phyloP scores from a whole-genome alignment of 2,329 filamentous ascomycete genomes.

The Plenodomus lindquistii region DNA sequence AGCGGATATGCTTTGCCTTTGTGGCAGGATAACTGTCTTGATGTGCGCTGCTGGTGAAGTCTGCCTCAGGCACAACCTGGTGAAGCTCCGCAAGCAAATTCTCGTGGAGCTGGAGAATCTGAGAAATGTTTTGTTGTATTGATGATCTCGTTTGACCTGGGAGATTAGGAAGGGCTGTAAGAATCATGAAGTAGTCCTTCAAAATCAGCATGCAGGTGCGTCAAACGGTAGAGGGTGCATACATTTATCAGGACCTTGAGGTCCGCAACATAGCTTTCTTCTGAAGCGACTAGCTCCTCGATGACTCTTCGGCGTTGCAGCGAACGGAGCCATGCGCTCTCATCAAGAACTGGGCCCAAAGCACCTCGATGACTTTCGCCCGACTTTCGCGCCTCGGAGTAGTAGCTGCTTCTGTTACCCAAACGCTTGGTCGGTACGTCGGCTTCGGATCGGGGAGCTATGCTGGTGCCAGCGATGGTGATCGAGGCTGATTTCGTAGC shows the following conservation, averaged over 20 bases:
- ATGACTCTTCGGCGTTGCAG: slow-evolving; percentile 77
- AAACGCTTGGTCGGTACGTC: slow-evolving; percentile 66
- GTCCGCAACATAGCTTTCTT: slow-evolving; percentile 87
- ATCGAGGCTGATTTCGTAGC: slow-evolving; percentile 79
- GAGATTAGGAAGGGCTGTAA: slow-evolving; percentile 70
- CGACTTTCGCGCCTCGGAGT: slow-evolving; percentile 65
- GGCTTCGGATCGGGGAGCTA: slow-evolving; percentile 62
- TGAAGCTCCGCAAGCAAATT: slow-evolving; percentile 77
- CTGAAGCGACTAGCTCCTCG: slow-evolving; percentile 82
- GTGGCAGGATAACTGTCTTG: slow-evolving; percentile 38
- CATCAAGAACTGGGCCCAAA: slow-evolving; percentile 60
- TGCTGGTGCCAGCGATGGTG: slow-evolving; percentile 74
- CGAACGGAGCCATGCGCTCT: slow-evolving; percentile 70
- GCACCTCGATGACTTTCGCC: slow-evolving; percentile 59
- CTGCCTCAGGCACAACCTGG: slow-evolving; percentile 68
- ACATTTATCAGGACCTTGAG: slow-evolving; percentile 86
- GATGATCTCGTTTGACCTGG: slow-evolving; percentile 68
- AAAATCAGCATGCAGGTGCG: slow-evolving; percentile 6
- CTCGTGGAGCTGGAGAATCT: slow-evolving; percentile 83
- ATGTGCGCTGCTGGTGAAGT: slow-evolving; percentile 45
- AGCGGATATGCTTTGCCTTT: slow-evolving; percentile 50
- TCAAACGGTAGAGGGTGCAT: slow-evolving; percentile 36
- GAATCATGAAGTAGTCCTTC: slow-evolving; percentile 57
- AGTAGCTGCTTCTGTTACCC: slow-evolving; percentile 61
- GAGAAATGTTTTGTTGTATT: slow-evolving; percentile 77